A percentile compares a stretch with the other conserved stretches of the same genome.
Conservation (phyloP, 1,284 basidiomycete species). For the Tetrapyrgos nigripes region DNA sequence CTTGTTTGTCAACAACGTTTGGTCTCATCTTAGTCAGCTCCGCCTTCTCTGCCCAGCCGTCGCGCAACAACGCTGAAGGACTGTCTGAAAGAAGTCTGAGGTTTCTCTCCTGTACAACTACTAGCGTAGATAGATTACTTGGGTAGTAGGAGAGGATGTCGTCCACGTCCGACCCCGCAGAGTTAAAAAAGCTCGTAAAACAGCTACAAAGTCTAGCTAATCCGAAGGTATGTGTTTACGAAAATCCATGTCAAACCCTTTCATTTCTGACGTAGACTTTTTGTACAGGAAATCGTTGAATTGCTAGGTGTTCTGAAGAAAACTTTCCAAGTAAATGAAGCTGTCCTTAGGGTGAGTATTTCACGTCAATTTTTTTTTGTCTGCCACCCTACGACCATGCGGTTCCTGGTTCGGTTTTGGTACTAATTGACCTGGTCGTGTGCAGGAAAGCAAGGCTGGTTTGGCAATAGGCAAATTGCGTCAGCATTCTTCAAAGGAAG, state of each 20-base stretch:
- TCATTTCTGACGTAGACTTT: slow-evolving; percentile 37
- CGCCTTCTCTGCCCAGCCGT: neutral
- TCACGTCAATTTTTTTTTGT: slow-evolving; percentile 33
- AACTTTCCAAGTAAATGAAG: slow-evolving; percentile 85
- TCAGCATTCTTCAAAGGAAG: slow-evolving; percentile 71
- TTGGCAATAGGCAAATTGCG: slow-evolving; percentile 93
- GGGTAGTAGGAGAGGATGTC: neutral
- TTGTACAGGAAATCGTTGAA: slow-evolving; percentile 69
- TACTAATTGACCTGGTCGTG: slow-evolving; percentile 23
- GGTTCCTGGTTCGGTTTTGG: slow-evolving; percentile 5
- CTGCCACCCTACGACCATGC: slow-evolving; percentile 9
- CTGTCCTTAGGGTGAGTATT: slow-evolving; percentile 82
- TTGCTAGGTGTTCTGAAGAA: slow-evolving; percentile 81
- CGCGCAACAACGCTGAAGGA: neutral
- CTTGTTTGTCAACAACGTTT: neutral
- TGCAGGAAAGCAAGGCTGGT: slow-evolving; percentile 89
- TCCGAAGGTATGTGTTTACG: slow-evolving; percentile 62
- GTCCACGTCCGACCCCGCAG: slow-evolving; percentile 53
- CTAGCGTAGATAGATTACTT: neutral
- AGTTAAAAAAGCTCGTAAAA: slow-evolving; percentile 83
- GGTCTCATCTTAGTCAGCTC: neutral
- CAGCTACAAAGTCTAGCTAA: slow-evolving; percentile 69
- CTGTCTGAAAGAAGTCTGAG: neutral
- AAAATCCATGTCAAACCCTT: slow-evolving; percentile 47
- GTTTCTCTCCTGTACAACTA: neutral